phyloP scores from a whole-genome alignment of 1,284 basidiomycete genomes.

The Puccinia novopanici region DNA sequence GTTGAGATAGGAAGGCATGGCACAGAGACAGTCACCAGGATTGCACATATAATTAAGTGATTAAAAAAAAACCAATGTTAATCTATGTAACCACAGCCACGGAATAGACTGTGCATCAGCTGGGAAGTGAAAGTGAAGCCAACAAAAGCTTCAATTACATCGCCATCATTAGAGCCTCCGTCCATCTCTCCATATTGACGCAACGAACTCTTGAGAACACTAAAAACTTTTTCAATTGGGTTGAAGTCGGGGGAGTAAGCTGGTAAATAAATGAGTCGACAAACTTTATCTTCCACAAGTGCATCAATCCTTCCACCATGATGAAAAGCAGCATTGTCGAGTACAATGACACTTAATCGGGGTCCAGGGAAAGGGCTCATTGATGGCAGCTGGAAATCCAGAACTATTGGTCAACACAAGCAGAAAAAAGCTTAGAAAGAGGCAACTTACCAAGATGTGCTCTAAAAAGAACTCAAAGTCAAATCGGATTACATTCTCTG shows the following conservation, averaged over 20 bases:
- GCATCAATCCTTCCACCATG: no score
- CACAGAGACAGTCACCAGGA: background rate
- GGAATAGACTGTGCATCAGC: background rate
- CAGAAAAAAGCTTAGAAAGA: no score
- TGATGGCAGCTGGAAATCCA: no score
- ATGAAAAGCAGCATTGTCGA: no score
- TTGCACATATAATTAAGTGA: background rate
- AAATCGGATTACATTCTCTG: background rate
- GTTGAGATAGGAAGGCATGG: background rate
- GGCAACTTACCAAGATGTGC: background rate
- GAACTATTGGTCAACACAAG: no score
- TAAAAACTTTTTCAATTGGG: no score
- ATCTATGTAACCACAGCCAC: conserved; percentile 1
- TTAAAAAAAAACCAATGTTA: background rate
- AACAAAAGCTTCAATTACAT: background rate
- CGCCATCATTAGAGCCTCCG: background rate
- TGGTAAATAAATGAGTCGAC: no score
- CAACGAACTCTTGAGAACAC: no score
- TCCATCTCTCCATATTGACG: background rate
- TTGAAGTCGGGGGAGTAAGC: no score
- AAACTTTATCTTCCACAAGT: no score
- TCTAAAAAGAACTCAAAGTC: background rate
- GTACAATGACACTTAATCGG: no score
- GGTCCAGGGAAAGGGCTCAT: no score
- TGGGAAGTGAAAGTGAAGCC: background rate